Percentiles rank a stretch among this genome's conserved stretches.
Conservation (phyloP, 2,329 filamentous ascomycete genomes). For the Neonectria magnoliae region DNA sequence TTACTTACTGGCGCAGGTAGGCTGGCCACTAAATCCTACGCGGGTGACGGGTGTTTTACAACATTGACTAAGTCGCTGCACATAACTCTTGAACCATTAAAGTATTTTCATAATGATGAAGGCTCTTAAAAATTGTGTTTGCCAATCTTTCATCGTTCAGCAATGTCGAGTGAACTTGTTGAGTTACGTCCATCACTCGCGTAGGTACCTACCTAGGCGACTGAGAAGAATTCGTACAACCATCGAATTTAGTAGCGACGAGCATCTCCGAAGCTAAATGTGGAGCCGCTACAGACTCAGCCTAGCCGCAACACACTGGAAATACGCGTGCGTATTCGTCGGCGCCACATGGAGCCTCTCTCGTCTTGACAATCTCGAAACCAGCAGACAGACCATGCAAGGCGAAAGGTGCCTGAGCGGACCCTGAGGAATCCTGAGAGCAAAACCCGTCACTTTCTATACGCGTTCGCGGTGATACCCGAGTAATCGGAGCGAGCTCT, state of each 20-base stretch:
- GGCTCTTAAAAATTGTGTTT: too few relatives aligned
- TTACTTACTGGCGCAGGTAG: too few relatives aligned
- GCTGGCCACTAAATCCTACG: too few relatives aligned
- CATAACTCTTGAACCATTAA: too few relatives aligned
- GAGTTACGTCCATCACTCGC: too few relatives aligned
- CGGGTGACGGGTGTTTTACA: too few relatives aligned
- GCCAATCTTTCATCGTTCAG: too few relatives aligned
- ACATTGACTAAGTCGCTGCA: too few relatives aligned
- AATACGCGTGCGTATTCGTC: slow-evolving; percentile 8
- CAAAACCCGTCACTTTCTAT: neutral
- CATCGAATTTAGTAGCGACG: neutral
- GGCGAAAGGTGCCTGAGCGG: neutral
- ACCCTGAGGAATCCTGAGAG: neutral
- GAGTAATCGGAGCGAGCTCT: neutral
- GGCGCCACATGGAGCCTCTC: neutral
- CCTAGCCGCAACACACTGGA: neutral
- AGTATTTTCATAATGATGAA: too few relatives aligned
- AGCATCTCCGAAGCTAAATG: neutral
- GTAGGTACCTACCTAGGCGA: too few relatives aligned
- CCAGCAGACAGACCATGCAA: slow-evolving; percentile 13
- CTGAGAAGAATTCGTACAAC: neutral
- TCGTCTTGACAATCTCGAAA: neutral
- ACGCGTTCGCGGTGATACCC: neutral
- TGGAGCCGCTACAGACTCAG: neutral
- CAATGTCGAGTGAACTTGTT: too few relatives aligned